Conservation (phyloP, 345 rosid species). For the Luvunga scandens region DNA sequence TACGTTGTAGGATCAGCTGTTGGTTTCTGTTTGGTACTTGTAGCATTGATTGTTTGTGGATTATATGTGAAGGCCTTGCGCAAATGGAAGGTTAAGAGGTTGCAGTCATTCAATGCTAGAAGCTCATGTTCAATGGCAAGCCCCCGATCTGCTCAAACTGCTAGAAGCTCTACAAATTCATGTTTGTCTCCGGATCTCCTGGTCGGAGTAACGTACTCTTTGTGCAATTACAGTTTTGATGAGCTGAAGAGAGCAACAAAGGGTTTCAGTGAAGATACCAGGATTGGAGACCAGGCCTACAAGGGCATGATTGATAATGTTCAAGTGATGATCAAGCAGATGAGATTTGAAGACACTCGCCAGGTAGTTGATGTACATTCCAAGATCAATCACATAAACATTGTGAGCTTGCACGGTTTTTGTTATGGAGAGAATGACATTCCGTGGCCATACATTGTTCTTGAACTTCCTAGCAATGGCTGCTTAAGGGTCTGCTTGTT, state of each 20-base stretch:
- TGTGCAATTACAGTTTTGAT: constrained; percentile 34
- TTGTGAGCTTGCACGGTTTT: constrained; percentile 47
- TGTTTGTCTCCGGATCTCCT: constrained; percentile 62
- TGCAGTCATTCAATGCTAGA: constrained; percentile 37
- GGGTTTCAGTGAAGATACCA: constrained; percentile 36
- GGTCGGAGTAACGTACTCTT: constrained; percentile 42
- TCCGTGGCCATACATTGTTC: constrained; percentile 40
- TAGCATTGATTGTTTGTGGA: constrained; percentile 29
- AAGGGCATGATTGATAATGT: constrained; percentile 34
- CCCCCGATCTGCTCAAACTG: constrained; percentile 32
- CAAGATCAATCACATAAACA: constrained; percentile 53
- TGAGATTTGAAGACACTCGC: constrained; percentile 41
- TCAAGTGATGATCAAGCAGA: constrained; percentile 46
- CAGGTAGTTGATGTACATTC: constrained; percentile 45
- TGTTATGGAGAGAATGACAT: constrained; percentile 37
- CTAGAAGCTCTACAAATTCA: constrained; percentile 37
- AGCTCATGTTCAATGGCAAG: constrained; percentile 32
- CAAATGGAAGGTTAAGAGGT: constrained; percentile 27
- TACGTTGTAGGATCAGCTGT: constrained; percentile 44
- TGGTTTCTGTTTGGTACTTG: constrained; percentile 32
- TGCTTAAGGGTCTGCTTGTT: constrained; percentile 45
- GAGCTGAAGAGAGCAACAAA: constrained; percentile 38
- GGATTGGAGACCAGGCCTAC: constrained; percentile 33
- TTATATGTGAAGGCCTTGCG: constrained; percentile 27
- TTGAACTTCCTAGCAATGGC: constrained; percentile 47